Percentiles rank a stretch among this genome's conserved stretches.
These are phyloP conservation scores for Aureobasidium zeae DNA, from an alignment of 2,329 filamentous ascomycete species.

Conservation along the genomic window DNA sequence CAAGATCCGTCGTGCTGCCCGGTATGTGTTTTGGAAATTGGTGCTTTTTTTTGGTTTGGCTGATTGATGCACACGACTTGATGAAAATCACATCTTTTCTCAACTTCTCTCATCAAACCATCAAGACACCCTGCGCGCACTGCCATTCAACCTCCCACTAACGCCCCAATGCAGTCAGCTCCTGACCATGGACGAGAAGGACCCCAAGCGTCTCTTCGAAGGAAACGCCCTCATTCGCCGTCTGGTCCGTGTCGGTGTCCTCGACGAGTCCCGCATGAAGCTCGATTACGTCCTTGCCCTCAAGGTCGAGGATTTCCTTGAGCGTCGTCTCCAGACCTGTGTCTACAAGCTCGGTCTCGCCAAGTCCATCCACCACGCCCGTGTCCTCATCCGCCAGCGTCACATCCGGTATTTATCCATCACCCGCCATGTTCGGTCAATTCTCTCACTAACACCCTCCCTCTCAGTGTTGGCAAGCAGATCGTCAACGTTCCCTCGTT, in stretches of 20 bases:
- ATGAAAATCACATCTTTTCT: neutral
- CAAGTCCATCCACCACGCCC: conserved; percentile 99
- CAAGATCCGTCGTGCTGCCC: conserved; percentile 99
- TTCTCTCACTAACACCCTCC: conserved; percentile 20
- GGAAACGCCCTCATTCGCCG: conserved; percentile 99
- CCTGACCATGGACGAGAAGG: conserved; percentile 99
- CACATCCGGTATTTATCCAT: conserved; percentile 64
- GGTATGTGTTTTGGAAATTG: conserved; percentile 51
- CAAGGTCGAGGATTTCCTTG: conserved; percentile 99
- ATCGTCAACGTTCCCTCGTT: conserved; percentile 99
- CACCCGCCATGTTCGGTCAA: neutral
- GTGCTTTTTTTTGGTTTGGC: neutral
- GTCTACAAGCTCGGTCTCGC: conserved; percentile 99
- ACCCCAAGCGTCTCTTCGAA: conserved; percentile 99
- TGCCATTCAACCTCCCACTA: conserved; percentile 16
- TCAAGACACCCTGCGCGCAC: neutral
- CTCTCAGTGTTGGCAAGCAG: conserved; percentile 86
- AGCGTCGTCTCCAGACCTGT: conserved; percentile 98
- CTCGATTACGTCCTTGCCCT: conserved; percentile 99
- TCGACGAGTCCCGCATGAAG: conserved; percentile 99
- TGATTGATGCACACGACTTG: conserved; percentile 9
- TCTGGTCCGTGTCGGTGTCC: conserved; percentile 98
- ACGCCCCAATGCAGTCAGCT: conserved; percentile 65
- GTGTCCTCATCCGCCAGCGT: conserved; percentile 98
- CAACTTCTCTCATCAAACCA: too few relatives aligned